Conservation (phyloP, 176 grass and related monocot genomes). For the Musa schizocarpa region DNA sequence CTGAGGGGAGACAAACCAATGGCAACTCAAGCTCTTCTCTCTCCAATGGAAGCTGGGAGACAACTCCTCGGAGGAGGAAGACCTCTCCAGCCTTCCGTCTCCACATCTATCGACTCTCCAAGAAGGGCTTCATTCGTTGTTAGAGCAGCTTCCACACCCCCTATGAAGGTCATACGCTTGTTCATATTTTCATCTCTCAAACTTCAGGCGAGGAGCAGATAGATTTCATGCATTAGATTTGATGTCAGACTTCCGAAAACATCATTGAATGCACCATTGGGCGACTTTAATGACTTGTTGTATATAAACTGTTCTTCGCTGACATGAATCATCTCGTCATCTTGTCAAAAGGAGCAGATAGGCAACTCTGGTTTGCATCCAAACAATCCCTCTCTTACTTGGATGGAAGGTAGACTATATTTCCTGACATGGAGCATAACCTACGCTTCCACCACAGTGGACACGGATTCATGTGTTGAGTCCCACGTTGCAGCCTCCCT, state of each 20-base stretch:
- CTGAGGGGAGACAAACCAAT: conserved; percentile 7
- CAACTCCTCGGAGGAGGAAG: conserved; percentile 63
- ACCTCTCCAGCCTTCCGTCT: conserved; percentile 17
- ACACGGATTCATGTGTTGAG: neutral
- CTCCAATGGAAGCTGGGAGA: conserved; percentile 25
- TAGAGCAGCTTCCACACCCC: conserved; percentile 66
- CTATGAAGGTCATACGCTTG: conserved; percentile 44
- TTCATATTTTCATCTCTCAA: no score
- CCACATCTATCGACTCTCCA: neutral
- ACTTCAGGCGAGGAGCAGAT: no score
- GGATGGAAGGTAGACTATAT: conserved; percentile 54
- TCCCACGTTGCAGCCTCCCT: conserved; percentile 46
- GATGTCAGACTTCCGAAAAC: no score
- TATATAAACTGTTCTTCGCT: no score
- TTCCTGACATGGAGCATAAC: neutral
- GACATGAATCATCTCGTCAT: neutral
- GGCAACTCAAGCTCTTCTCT: conserved; percentile 83
- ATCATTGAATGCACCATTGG: no score
- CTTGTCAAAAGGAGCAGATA: conserved; percentile 54
- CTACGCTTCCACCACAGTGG: no score
- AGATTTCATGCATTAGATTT: no score
- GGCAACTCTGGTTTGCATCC: conserved; percentile 96
- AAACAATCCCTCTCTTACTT: conserved; percentile 84
- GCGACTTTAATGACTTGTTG: no score
- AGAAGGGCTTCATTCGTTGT: conserved; percentile 64